phyloP scores from a whole-genome alignment of 1,139 yeast species.

The Zhuliangozyma blackwelliae region DNA sequence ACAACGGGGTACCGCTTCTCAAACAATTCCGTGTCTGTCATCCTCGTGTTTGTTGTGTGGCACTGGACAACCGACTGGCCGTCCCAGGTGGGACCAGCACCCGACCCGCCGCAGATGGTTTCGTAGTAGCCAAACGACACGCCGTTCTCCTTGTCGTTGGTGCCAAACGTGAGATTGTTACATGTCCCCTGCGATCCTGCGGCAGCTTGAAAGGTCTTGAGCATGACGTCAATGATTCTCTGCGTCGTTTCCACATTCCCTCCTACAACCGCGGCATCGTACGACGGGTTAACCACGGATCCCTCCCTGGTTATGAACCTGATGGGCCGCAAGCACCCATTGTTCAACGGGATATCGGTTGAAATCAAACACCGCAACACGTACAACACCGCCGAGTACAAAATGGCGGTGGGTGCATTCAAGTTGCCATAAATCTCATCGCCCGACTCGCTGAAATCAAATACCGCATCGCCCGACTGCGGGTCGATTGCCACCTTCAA shows the following conservation, averaged over 20 bases:
- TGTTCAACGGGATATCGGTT: slow-evolving; percentile 77
- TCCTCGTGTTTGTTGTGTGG: slow-evolving; percentile 47
- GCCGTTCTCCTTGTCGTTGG: slow-evolving; percentile 30
- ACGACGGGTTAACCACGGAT: slow-evolving; percentile 64
- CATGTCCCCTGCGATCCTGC: slow-evolving; percentile 54
- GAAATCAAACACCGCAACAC: slow-evolving; percentile 72
- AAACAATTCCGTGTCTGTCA: slow-evolving; percentile 45
- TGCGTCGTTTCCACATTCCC: slow-evolving; percentile 89
- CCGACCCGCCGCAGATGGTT: slow-evolving; percentile 48
- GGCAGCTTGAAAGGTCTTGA: slow-evolving; percentile 71
- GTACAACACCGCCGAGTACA: slow-evolving; percentile 77
- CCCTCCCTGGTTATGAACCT: slow-evolving; percentile 63
- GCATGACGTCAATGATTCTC: slow-evolving; percentile 72
- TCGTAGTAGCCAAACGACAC: slow-evolving; percentile 46
- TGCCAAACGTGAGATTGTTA: slow-evolving; percentile 48
- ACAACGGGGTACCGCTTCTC: slow-evolving; percentile 47
- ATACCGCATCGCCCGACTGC: slow-evolving; percentile 33
- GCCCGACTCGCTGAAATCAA: slow-evolving; percentile 41
- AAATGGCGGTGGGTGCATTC: slow-evolving; percentile 58
- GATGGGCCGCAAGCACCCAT: slow-evolving; percentile 77
- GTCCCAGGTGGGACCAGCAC: slow-evolving; percentile 48
- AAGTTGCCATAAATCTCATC: slow-evolving; percentile 43
- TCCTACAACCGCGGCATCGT: slow-evolving; percentile 83
- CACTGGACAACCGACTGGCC: slow-evolving; percentile 47
- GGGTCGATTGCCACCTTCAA: slow-evolving; percentile 31